Evolutionary conservation across 768 basidiomycete genomes (phyloP).

Genomic region (Tulasnella sp.): DNA sequence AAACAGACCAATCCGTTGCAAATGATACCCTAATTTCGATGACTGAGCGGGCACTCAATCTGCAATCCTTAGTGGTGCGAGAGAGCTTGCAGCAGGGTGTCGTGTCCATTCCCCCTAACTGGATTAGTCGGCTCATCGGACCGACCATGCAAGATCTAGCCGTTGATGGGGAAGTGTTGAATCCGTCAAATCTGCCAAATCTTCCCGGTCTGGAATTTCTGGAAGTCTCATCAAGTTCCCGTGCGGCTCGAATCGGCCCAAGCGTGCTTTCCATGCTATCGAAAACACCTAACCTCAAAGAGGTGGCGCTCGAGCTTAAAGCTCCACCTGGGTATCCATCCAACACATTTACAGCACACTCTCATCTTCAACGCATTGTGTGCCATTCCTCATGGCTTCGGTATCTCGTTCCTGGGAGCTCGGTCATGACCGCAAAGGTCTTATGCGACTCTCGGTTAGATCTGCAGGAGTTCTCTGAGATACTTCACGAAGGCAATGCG

Average conservation of each 20-base stretch:
- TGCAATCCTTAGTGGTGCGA: neutral
- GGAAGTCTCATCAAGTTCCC: neutral
- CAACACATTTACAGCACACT: neutral
- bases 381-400: slow-evolving; percentile 6
- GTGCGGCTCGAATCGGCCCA: neutral
- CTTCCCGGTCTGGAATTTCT: neutral
- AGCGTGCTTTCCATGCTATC: neutral
- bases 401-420: neutral
- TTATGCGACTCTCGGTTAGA: neutral
- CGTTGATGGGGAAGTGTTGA: neutral
- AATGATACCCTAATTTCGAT: neutral
- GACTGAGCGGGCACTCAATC: neutral
- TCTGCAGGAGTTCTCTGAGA: neutral
- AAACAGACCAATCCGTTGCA: neutral
- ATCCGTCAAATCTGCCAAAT: neutral
- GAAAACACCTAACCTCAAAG: neutral
- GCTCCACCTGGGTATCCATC: neutral
- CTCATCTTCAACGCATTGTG: neutral
- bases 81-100: neutral
- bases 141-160: neutral
- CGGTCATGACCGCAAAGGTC: neutral
- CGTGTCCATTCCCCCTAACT: neutral
- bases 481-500: neutral
- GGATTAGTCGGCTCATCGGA: neutral
- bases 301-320: neutral